A percentile compares a stretch with the other conserved stretches of the same genome.
Evolutionary conservation across 768 basidiomycete species (phyloP).

Genomic region (Suillus americanus): DNA sequence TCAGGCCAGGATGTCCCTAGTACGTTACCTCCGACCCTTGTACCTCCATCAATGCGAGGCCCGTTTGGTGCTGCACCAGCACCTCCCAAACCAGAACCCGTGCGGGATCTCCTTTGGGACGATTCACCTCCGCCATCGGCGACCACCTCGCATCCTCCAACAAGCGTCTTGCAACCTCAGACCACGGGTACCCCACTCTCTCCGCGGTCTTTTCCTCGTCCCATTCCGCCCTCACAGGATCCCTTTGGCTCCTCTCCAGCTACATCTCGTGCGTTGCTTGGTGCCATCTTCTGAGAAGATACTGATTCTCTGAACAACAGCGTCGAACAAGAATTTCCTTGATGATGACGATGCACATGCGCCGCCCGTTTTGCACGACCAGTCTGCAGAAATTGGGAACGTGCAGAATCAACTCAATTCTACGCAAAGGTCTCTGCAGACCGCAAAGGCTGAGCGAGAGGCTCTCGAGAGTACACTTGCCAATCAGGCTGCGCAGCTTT

Average conservation of each 20-base stretch:
- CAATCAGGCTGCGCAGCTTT: constrained; percentile 71
- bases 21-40: constrained; percentile 65
- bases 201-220: constrained; percentile 28
- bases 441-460: constrained; percentile 63
- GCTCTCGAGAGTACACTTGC: constrained; percentile 64
- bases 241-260: constrained; percentile 46
- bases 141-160: constrained; percentile 34
- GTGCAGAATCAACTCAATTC: constrained; percentile 81
- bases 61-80: constrained; percentile 38
- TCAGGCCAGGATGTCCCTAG: constrained; percentile 75
- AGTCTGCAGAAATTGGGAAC: constrained; percentile 87
- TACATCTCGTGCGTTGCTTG: constrained; percentile 22
- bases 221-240: constrained; percentile 35
- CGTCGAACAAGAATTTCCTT: constrained; percentile 53
- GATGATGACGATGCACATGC: constrained; percentile 59
- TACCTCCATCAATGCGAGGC: constrained; percentile 81
- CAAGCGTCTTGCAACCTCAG: constrained; percentile 34
- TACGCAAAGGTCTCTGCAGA: constrained; percentile 70
- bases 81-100: constrained; percentile 37
- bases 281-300: constrained; percentile 4
- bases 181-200: constrained; percentile 33
- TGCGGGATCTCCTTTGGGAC: constrained; percentile 53
- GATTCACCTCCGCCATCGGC: constrained; percentile 48
- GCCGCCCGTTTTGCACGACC: constrained; percentile 61
- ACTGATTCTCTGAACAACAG: constrained; percentile 11